Percentiles rank a stretch among this genome's conserved stretches.
phyloP scores from a whole-genome alignment of 2,329 filamentous ascomycete species.

The Celoporthe dispersa region DNA sequence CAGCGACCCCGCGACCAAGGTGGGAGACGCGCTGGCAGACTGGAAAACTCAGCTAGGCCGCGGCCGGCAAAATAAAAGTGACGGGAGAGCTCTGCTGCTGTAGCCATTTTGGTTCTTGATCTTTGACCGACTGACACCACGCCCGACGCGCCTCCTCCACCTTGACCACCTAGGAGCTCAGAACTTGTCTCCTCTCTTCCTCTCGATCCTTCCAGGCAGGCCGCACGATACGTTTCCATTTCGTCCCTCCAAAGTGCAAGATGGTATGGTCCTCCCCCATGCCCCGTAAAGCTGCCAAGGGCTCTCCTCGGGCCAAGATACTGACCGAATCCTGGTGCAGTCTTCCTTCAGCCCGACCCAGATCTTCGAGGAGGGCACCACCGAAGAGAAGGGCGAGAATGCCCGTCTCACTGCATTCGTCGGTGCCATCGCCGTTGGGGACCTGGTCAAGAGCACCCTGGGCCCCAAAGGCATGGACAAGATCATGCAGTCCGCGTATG shows the following conservation, averaged over 20 bases:
- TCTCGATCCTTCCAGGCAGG: not conserved
- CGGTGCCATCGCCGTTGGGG: slow-evolving; percentile 95
- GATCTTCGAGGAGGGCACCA: slow-evolving; percentile 97
- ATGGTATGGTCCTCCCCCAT: slow-evolving; percentile 22
- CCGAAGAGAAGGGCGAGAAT: slow-evolving; percentile 98
- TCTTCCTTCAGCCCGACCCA: slow-evolving; percentile 84
- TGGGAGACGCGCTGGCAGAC: slow-evolving; percentile 24
- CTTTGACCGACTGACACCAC: slow-evolving; percentile 16
- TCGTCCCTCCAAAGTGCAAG: not conserved
- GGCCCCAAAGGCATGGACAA: slow-evolving; percentile 99
- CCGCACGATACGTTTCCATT: not conserved
- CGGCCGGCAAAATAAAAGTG: slow-evolving; percentile 22
- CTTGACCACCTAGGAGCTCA: not conserved
- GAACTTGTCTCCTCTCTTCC: not conserved
- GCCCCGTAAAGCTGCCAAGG: not conserved
- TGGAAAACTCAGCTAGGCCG: slow-evolving; percentile 27
- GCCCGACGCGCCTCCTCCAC: slow-evolving; percentile 7
- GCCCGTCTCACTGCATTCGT: slow-evolving; percentile 98
- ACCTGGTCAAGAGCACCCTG: slow-evolving; percentile 95
- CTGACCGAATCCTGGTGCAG: slow-evolving; percentile 35
- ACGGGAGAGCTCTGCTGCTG: slow-evolving; percentile 2
- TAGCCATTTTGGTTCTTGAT: slow-evolving; percentile 10
- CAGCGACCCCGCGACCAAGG: slow-evolving; percentile 24
- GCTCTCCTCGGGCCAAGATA: not conserved
- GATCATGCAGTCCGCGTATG: slow-evolving; percentile 92